Evolutionary conservation across 345 rosid genomes (phyloP).

Genomic region (Lepidium sativum): DNA sequence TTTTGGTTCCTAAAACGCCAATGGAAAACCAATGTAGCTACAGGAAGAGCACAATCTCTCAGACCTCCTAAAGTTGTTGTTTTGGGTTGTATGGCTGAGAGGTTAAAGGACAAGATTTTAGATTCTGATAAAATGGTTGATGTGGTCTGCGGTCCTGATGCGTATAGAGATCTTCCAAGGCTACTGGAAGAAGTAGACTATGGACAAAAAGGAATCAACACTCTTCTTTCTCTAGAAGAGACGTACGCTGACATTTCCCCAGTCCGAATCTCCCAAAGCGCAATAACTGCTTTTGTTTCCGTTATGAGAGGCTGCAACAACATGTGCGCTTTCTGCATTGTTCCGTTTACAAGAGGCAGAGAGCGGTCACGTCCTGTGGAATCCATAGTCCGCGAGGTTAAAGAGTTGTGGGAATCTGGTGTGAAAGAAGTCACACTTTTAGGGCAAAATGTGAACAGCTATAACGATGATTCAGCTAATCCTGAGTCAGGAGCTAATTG

Average conservation of each 20-base stretch:
- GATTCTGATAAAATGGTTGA: constrained; percentile 97
- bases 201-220: constrained; percentile 90
- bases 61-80: constrained; percentile 89
- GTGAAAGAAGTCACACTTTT: constrained; percentile 91
- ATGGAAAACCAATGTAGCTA: constrained; percentile 69
- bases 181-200: constrained; percentile 76
- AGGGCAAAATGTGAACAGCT: constrained; percentile 95
- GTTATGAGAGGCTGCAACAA: constrained; percentile 97
- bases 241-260: constrained; percentile 87
- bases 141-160: constrained; percentile 96
- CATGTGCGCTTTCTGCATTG: constrained; percentile 95
- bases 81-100: constrained; percentile 97
- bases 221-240: constrained; percentile 92
- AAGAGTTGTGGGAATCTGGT: constrained; percentile 68
- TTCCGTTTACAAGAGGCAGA: constrained; percentile 93
- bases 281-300: constrained; percentile 76
- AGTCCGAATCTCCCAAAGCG: constrained; percentile 57
- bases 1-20: constrained; percentile 91
- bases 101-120: constrained; percentile 81
- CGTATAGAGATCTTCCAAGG: constrained; percentile 84
- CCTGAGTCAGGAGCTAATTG: constrained; percentile 65
- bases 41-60: constrained; percentile 57
- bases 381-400: constrained; percentile 79
- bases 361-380: constrained; percentile 87
- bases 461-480: constrained; percentile 58